Conservation (phyloP, 495 filamentous ascomycete species). For the Penicillium salamii region DNA sequence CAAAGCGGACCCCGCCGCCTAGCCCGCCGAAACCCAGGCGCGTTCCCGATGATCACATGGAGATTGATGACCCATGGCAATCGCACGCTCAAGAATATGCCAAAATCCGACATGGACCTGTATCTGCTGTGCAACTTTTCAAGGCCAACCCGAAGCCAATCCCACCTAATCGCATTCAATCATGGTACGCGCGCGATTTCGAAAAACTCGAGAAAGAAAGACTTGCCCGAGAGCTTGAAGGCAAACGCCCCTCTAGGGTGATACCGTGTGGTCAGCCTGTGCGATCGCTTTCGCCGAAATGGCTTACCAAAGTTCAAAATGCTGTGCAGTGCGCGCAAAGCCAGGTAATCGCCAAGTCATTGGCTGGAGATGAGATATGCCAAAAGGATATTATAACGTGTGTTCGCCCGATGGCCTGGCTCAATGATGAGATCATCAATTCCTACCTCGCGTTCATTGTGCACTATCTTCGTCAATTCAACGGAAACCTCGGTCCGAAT, state of each 20-base stretch:
- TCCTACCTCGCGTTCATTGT: slow-evolving; percentile 60
- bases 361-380: slow-evolving; percentile 54
- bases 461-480: slow-evolving; percentile 53
- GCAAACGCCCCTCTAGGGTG: slow-evolving; percentile 17
- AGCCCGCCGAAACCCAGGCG: slow-evolving; percentile 3
- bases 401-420: slow-evolving; percentile 56
- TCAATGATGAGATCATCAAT: slow-evolving; percentile 84
- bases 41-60: slow-evolving; percentile 9
- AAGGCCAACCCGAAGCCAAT: slow-evolving; percentile 22
- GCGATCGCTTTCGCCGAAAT: slow-evolving; percentile 40
- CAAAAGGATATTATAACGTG: slow-evolving; percentile 61
- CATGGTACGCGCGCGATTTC: slow-evolving; percentile 32
- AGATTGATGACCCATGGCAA: slow-evolving; percentile 25
- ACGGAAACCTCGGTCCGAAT: slow-evolving; percentile 40
- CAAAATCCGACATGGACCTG: slow-evolving; percentile 27
- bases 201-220: slow-evolving; percentile 19
- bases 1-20: slow-evolving; percentile 1
- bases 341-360: slow-evolving; percentile 40
- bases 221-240: slow-evolving; percentile 9
- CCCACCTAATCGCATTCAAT: slow-evolving; percentile 31
- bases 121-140: slow-evolving; percentile 39
- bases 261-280: slow-evolving; percentile 34
- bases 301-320: slow-evolving; percentile 38
- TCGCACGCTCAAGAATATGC: slow-evolving; percentile 11
- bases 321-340: slow-evolving; percentile 26